Base-by-base conservation (phyloP, 176 grass and related monocot genomes). In the Bromus sterilis region DNA sequence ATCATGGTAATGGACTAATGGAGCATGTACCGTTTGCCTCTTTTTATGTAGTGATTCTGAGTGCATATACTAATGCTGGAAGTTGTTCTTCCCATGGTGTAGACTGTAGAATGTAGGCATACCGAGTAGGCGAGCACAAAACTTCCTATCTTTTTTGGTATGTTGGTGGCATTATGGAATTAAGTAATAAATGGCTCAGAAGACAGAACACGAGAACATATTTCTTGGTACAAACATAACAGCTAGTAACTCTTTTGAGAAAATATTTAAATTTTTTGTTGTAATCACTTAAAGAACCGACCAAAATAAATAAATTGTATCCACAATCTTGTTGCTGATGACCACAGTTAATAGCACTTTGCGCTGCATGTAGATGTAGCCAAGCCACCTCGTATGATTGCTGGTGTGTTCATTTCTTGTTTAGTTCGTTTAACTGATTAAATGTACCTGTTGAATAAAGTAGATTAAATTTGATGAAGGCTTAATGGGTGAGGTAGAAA, bases 1-100 rank as follows among this genome's bases (percentile, higher is more conserved):
- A 79, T 97, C 82, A 89, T 94, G 94, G 94, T 93, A 93, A 88
- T 65, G 71, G 57, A 83, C 92, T 93, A 93, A 88, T 65, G 71
- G 57, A 83, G 16, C 70, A 78, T 70, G 15, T 74, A 74, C 25
- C 74, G 28, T 36, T 40, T 68, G 2, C 23, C 23, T 67, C 61
- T 44, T 11, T 57, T 75, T 18, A 20, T 34, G 53, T 61, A 49
- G 37, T 80, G 24, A 43, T 25, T 40, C 67, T n/a, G 16, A 13
- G 23, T 21, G 12, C 53, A 30, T 80, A 30, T 32, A 78, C 10
- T 4, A 33, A 74, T 32, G 63, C 68, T 20, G 48, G 43, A 41
- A 57, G 46, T 26, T 66, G 13, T 51, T 78, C 9, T 34, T 37
- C 44, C 24, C 33, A 20, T 74, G 33, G 32, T 35, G 43, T 48